Base-by-base conservation (phyloP, 2,329 filamentous ascomycete genomes). In the Ophiobolus disseminans region DNA sequence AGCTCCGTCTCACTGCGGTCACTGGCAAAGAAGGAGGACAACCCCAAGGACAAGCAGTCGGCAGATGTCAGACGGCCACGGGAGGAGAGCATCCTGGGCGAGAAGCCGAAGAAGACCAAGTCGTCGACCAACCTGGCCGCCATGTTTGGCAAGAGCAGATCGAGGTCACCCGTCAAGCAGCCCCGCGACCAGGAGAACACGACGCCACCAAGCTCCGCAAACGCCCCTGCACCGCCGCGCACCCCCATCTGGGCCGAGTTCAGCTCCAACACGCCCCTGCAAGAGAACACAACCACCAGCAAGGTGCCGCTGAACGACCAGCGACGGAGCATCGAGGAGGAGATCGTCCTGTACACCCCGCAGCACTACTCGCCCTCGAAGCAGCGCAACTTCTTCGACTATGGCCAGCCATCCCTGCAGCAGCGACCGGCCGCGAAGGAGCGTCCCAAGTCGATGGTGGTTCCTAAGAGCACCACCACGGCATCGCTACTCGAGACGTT, bases 171-270 rank as follows among this genome's bases (percentile, higher is more conserved):
- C 30, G 48, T 43, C 30, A 65, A 65, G 43, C 55, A 52, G 28
- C 72, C 75, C 21, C 87, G 83, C 63, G 87, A 93, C 70, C 96
- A 96, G 74, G 91, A 96, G 73, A 96, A 96, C 69, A 82, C 81
- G 44, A 86, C 83, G 23, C 90, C 89, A 3, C 76, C 79, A 1
- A 74, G 77, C 48, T 78, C 77, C 3, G 68, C 76, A 10, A 74
- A 76, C 31, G 74, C 76, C 2, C 65, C 74, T 17, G 62, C 62
- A 4, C 66, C 67, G 6, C 58, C 74, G 8, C 79, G 82, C 14
- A 85, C 88, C 2, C 91, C 92, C 19, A 91, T 93, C 46, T 96
- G 90, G 79, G 84, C 89, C 11, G 87, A 94, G 63, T 94, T 93
- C 68, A 75, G 80, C 47, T 74, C 75, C 32, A 65, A 70, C 36